Base-by-base conservation (phyloP, 140 eudicot species). In the Bidens hawaiensis region DNA sequence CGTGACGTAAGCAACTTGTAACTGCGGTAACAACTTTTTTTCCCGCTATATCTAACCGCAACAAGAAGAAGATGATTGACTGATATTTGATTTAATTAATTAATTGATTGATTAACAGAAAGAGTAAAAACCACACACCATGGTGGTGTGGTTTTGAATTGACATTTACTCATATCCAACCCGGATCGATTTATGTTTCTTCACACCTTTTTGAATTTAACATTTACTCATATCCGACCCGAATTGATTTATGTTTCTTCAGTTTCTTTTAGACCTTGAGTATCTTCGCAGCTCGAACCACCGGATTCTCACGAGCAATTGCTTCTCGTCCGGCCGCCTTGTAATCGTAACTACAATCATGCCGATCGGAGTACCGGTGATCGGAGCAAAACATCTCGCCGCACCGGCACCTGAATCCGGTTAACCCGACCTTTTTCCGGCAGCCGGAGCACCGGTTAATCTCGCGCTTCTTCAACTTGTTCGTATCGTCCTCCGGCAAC, bases 261-360 rank as follows among this genome's bases (percentile, higher is more conserved):
- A 84, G n/a, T n/a, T n/a, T n/a, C n/a, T n/a, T n/a, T n/a, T n/a
- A n/a, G 42, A 84, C 81, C 55, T 80, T 84, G 23, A 81, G 80
- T 41, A 84, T 81, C 71, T 84, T 84, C 15, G 93, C 80, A 0
- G 89, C 87, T 50, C 83, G 72, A 27, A 84, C 81, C 64, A 84
- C 80, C 43, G 93, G 93, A 68, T 84, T 84, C 59, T 84, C 87
- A 26, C 87, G 75, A 23, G 80, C 93, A 13, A 84, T 84, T 40
- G 93, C 87, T 46, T 84, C 93, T 27, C 93, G 71, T 5, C 93
- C 93, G 42, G 87, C 93, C 5, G 82, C 76, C 25, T 81, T 81
- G 70, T 84, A 84, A 75, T 84, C 93, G 53, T 58, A 80, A 59
- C 77, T 70, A 58, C 88, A 82, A 34, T 81, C 85, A 28, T 80